These are phyloP conservation scores for Butyriboletus loyo DNA, from an alignment of 768 basidiomycete genomes.

Conservation along the genomic window DNA sequence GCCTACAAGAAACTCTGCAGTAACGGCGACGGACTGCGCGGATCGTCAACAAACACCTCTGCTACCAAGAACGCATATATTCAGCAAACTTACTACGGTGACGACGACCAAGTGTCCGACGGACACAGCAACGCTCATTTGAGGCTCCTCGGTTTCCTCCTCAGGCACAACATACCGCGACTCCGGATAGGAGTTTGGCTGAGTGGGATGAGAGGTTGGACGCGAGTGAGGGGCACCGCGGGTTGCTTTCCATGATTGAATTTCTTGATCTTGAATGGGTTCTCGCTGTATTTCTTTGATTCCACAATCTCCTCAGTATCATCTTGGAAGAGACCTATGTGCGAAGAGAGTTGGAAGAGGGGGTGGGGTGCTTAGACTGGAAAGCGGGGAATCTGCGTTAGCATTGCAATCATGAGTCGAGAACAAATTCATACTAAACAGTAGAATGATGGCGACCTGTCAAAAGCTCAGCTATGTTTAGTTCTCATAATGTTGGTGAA, in stretches of 20 bases:
- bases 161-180: not conserved
- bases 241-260: constrained; percentile 16
- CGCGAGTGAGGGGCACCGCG: constrained; percentile 1
- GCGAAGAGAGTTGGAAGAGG: constrained; percentile 77
- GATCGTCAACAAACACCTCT: not conserved
- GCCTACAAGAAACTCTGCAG: constrained; percentile 68
- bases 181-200: constrained; percentile 11
- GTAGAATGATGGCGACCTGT: constrained; percentile 71
- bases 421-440: constrained; percentile 54
- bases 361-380: constrained; percentile 73
- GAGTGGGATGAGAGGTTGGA: constrained; percentile 6
- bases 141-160: constrained; percentile 41
- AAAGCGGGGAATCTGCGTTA: not conserved
- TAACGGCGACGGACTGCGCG: constrained; percentile 51
- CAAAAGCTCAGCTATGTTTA: constrained; percentile 3
- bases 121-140: constrained; percentile 55
- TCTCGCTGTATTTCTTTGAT: constrained; percentile 43
- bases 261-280: constrained; percentile 31
- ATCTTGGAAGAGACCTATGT: constrained; percentile 64
- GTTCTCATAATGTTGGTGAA: not conserved
- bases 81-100: constrained; percentile 51
- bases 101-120: constrained; percentile 51
- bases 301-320: constrained; percentile 35
- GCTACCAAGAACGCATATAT: not conserved
- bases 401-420: not conserved